These are phyloP conservation scores for Pisolithus orientalis DNA, from an alignment of 768 basidiomycete genomes.

Conservation along the genomic window DNA sequence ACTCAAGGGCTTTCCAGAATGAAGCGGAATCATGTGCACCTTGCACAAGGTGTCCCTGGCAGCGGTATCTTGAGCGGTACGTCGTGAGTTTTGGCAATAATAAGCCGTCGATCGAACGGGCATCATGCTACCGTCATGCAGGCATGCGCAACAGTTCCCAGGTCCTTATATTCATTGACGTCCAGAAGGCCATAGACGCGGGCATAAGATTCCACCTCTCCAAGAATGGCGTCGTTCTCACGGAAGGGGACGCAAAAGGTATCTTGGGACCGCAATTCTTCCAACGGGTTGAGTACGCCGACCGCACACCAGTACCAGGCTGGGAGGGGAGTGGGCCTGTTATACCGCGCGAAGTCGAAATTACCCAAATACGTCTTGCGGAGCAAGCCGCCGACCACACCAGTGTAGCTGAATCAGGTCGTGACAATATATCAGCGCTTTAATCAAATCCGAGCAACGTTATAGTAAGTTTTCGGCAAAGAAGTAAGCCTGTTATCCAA, in stretches of 20 bases:
- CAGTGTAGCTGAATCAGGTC: no score
- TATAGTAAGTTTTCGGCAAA: no score
- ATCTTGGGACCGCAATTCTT: conserved; percentile 62
- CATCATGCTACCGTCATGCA: conserved; percentile 21
- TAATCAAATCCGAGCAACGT: no score
- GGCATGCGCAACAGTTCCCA: conserved; percentile 79
- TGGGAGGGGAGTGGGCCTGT: conserved; percentile 14
- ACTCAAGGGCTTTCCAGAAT: conserved; percentile 73
- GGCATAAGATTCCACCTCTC: conserved; percentile 76
- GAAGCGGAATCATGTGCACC: conserved; percentile 88
- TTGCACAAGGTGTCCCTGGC: conserved; percentile 72
- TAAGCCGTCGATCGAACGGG: background rate
- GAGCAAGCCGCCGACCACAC: background rate
- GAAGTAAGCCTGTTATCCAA: no score
- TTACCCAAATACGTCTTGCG: background rate
- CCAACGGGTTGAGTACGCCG: conserved; percentile 50
- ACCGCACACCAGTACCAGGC: conserved; percentile 13
- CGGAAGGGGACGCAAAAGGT: conserved; percentile 66
- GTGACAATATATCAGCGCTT: no score
- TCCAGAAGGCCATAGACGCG: conserved; percentile 59
- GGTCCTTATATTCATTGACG: conserved; percentile 76
- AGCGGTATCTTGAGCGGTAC: conserved; percentile 70
- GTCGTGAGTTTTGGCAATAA: conserved; percentile 16
- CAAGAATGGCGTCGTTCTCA: conserved; percentile 84
- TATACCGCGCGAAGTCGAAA: background rate